Base-by-base conservation (phyloP, 129 eudicot genomes). In the Tagetes erecta region DNA sequence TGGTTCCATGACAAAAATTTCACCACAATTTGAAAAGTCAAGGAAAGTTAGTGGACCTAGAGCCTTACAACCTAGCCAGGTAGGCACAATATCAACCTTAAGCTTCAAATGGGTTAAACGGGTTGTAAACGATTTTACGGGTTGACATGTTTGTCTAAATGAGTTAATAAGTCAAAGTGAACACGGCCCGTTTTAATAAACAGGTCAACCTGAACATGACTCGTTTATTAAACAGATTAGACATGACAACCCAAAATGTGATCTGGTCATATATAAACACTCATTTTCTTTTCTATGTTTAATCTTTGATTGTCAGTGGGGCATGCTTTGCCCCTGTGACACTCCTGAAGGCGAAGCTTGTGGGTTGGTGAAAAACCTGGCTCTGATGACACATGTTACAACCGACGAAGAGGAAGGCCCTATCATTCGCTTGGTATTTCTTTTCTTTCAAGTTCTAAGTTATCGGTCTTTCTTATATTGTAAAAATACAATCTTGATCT, bases 61-160 rank as follows among this genome's bases (percentile, higher is more conserved):
- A 84, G 98, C 98, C 31, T 85, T 94, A 83, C 98, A 94, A 79
- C 98, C 98, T 35, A 94, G 98, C 78, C 98, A 94, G 97, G 98
- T 88, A 78, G 62, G 66, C 64, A 8, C 76, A 35, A 62, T 56
- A 44, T 30, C 2, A 27, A 6, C 37, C 20, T 38, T 50, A 12
- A 11, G 38, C 11, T 3, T 6, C 60, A 20, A 20, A 20, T 20
- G 27, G 27, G 27, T 20, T 20, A 20, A 20, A 20, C 27, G 27
- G 27, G 27, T 20, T 20, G 27, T 20, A 20, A 20, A 20, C 27
- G 27, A 20, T 20, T 20, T 20, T 20, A 20, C 27, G 27, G 27
- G 27, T 20, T 20, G 27, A 20, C 0, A 20, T 20, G 27, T 20
- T 20, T 20, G 27, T 20, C 27, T 20, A 20, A 20, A 20, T 20